phyloP scores from a whole-genome alignment of 2,329 filamentous ascomycete species.

The Aspergillus glaucus region DNA sequence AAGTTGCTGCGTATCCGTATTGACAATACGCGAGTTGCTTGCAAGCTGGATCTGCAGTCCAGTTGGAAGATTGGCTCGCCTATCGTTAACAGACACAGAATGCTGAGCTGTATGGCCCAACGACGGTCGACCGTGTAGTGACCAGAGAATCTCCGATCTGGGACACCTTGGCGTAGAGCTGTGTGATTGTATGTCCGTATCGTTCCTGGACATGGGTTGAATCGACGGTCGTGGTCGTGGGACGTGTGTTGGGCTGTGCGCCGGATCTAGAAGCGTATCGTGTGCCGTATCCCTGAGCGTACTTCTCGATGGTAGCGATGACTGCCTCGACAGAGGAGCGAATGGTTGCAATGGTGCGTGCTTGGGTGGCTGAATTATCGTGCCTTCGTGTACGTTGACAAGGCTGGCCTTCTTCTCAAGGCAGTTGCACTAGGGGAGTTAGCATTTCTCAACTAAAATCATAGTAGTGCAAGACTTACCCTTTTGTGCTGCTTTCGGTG shows the following conservation, averaged over 20 bases:
- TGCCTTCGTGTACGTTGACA: conserved; percentile 9
- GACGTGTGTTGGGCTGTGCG: neutral
- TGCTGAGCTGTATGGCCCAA: neutral
- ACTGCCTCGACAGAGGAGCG: neutral
- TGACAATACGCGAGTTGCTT: neutral
- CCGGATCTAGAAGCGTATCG: neutral
- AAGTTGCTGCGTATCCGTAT: neutral
- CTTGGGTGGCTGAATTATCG: neutral
- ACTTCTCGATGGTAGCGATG: neutral
- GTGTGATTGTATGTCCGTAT: neutral
- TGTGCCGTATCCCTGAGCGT: neutral
- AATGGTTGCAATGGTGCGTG: neutral
- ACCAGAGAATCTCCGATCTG: neutral
- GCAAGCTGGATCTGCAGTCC: neutral
- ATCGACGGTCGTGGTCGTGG: neutral
- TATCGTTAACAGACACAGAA: neutral
- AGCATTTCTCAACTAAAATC: conserved; percentile 6
- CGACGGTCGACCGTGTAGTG: neutral
- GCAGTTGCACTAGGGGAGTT: conserved; percentile 32
- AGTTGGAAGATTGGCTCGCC: neutral
- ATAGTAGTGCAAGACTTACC: conserved; percentile 18
- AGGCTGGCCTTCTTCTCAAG: conserved; percentile 28
- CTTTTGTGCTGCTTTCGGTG: conserved; percentile 40
- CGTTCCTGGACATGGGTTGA: neutral
- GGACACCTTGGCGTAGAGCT: neutral